Evolutionary conservation across 495 filamentous ascomycete genomes (phyloP), one percentile per base, ranked within the genome.

Genomic region (Talaromyces stipitatus): DNA sequence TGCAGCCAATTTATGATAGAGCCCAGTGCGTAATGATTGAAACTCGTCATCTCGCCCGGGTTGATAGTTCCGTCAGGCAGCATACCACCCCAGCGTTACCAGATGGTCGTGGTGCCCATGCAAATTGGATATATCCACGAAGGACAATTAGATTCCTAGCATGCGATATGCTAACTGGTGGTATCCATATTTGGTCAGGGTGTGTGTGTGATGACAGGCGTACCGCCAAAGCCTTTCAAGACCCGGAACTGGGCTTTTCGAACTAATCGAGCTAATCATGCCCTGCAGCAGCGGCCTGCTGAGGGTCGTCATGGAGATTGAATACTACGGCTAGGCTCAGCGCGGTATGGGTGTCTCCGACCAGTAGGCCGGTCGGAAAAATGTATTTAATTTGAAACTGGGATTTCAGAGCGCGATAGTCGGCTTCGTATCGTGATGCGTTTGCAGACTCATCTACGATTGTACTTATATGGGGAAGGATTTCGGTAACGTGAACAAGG

Each of bases 41-140:
- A 84, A 16, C 73, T 78, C 1, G 76, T 80, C 80, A 84, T 82
- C 22, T 70, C 56, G 0, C 77, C 78, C 0, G 77, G 71, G 53
- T 84, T 82, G 4, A 82, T 62, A 4, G 60, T 64, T 1, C 79
- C 78, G 58, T 82, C 71, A 0, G 72, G 69, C 2, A 78, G 62
- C 56, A 84, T 72, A 22, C 71, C 74, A 58, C 82, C 78, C 81
- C 81, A 82, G 1, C 81, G 70, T 60, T 84, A 79, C 80, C 78
- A 82, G 2, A 77, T 76, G 2, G 78, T 80, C 0, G 81, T 83
- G 0, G 71, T 78, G 27, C 72, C 73, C 72, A 79, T 76, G 1
- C 66, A 63, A 10, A 83, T 67, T 11, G 75, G 78, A 61, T 78
- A 81, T 48, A 82, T 60, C 79, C 78, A 81, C 4, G 68, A 76